A percentile compares a stretch with the other conserved stretches of the same genome.
phyloP scores from a whole-genome alignment of 306 rosid genomes.

The Mucuna pruriens region DNA sequence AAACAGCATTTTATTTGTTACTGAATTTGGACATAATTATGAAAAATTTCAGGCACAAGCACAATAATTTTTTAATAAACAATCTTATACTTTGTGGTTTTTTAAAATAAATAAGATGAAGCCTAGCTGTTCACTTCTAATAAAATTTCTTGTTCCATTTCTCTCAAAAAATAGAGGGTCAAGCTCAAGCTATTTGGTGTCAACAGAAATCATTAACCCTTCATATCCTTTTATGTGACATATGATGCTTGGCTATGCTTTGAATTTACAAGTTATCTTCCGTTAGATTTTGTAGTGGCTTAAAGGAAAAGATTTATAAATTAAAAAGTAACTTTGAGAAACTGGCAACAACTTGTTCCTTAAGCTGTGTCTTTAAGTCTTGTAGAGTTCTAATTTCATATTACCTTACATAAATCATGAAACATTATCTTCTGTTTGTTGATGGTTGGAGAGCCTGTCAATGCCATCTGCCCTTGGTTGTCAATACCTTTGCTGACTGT shows the following conservation, averaged over 20 bases:
- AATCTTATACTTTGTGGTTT: background rate
- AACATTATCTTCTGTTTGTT: background rate
- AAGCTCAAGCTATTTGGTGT: background rate
- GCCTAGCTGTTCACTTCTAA: background rate
- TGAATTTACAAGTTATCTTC: background rate
- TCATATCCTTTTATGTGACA: background rate
- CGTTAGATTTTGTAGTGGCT: background rate
- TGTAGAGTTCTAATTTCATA: background rate
- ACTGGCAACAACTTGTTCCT: background rate
- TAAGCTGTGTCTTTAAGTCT: background rate
- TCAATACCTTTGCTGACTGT: background rate
- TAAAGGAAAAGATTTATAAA: background rate
- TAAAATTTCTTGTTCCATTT: background rate
- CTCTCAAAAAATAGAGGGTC: background rate
- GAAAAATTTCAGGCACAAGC: background rate
- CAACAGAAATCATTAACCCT: background rate
- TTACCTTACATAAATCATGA: slow-evolving; percentile 6
- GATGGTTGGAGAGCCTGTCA: background rate
- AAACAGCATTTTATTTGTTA: background rate
- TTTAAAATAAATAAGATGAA: background rate
- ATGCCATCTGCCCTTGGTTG: too few relatives aligned
- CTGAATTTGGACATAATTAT: background rate
- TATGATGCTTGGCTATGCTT: background rate
- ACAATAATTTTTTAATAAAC: background rate
- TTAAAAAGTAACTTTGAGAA: background rate